phyloP scores from a whole-genome alignment of 1,284 basidiomycete genomes.

The Puccinia horiana region DNA sequence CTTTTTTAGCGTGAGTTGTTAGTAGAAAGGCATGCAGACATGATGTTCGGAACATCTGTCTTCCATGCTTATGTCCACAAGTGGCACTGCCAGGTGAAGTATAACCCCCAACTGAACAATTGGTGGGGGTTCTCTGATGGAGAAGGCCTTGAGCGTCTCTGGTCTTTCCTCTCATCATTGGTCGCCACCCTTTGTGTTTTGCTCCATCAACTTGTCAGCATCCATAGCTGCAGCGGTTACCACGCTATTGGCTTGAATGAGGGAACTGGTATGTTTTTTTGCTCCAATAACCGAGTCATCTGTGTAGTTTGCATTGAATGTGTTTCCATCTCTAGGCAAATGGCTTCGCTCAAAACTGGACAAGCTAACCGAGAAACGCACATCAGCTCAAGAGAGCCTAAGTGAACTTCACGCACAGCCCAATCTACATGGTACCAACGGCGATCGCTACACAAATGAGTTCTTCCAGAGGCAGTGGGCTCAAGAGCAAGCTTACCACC shows the following conservation, averaged over 20 bases:
- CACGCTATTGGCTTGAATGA: neutral
- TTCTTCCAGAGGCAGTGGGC: slow-evolving; percentile 14
- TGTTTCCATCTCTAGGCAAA: neutral
- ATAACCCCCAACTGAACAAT: slow-evolving; percentile 9
- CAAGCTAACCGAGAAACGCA: neutral
- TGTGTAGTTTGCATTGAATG: too few relatives aligned
- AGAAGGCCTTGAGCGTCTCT: neutral
- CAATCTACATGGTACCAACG: neutral
- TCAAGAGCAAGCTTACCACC: neutral
- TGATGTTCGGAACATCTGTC: slow-evolving; percentile 20
- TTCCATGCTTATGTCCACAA: slow-evolving; percentile 22
- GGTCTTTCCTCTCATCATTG: neutral
- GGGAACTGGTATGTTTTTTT: neutral
- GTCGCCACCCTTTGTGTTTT: neutral
- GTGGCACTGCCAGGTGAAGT: slow-evolving; percentile 18
- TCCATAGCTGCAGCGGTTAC: neutral
- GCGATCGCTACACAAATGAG: neutral
- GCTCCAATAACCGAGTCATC: neutral
- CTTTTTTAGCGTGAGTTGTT: neutral
- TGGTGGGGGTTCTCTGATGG: slow-evolving; percentile 21
- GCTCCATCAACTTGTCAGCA: neutral
- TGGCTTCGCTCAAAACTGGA: neutral
- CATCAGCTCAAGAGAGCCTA: neutral
- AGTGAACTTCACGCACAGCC: neutral
- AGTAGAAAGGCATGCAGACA: neutral